Percentiles rank a stretch among this genome's conserved stretches.
Conservation (phyloP, 345 rosid species). For the Capsella bursapastoris region DNA sequence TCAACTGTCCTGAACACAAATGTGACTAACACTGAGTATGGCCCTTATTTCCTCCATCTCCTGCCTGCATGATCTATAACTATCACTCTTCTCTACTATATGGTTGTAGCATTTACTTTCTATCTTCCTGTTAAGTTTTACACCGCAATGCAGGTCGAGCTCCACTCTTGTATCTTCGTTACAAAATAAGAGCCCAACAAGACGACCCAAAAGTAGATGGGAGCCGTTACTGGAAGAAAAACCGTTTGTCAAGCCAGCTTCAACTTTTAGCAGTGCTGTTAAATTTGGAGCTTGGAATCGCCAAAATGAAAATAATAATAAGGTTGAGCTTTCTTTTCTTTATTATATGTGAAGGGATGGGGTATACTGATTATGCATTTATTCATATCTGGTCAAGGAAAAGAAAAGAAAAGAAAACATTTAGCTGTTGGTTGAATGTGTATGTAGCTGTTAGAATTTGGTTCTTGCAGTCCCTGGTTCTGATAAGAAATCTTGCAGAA, state of each 20-base stretch:
- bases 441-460: conserved; percentile 32
- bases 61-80: conserved; percentile 9
- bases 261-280: conserved; percentile 47
- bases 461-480: conserved; percentile 23
- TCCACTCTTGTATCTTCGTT: conserved; percentile 48
- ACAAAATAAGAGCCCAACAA: conserved; percentile 67
- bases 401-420: conserved; percentile 6
- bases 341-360: conserved; percentile 20
- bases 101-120: conserved; percentile 22
- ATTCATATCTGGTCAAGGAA: conserved; percentile 16
- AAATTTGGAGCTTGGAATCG: conserved; percentile 68
- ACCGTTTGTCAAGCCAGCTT: conserved; percentile 51
- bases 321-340: conserved; percentile 49
- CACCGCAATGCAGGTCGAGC: conserved; percentile 45
- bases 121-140: conserved; percentile 30
- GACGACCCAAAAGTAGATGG: conserved; percentile 95
- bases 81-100: conserved; percentile 23
- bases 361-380: conserved; percentile 6
- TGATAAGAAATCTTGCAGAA: conserved; percentile 33
- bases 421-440: conserved; percentile 18
- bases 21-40: conserved; percentile 61
- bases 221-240: conserved; percentile 88
- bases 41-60: conserved; percentile 26
- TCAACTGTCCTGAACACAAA: conserved; percentile 58
- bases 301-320: conserved; percentile 56